Evolutionary conservation across 495 filamentous ascomycete genomes (phyloP).

Genomic region (Usnea hakonensis): DNA sequence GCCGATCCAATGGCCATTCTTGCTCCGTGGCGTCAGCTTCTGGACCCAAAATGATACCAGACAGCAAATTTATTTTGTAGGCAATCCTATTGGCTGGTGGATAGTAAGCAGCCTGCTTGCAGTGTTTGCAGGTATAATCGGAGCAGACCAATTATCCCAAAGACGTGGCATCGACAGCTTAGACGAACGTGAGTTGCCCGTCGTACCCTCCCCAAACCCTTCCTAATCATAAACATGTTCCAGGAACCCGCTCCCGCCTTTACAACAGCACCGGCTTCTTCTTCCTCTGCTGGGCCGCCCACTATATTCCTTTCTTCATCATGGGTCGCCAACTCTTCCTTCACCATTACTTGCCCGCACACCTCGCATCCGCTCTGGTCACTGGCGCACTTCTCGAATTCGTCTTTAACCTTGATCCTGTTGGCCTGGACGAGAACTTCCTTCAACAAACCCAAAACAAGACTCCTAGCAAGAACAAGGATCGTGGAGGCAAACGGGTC

Average conservation of each 20-base stretch:
- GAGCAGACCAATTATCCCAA: conserved; percentile 85
- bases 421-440: conserved; percentile 38
- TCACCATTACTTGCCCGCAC: conserved; percentile 76
- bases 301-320: conserved; percentile 68
- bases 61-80: conserved; percentile 97
- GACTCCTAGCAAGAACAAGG: conserved; percentile 35
- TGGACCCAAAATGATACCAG: conserved; percentile 97
- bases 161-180: conserved; percentile 88
- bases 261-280: conserved; percentile 99
- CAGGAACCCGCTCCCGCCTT: conserved; percentile 81
- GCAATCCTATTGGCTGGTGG: conserved; percentile 98
- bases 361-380: conserved; percentile 86
- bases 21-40: conserved; percentile 94
- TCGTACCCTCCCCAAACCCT: neutral
- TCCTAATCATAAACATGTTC: neutral
- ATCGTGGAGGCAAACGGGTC: conserved; percentile 33
- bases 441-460: conserved; percentile 33
- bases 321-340: conserved; percentile 71
- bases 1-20: conserved; percentile 97
- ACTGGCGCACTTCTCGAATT: conserved; percentile 96
- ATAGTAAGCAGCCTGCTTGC: conserved; percentile 83
- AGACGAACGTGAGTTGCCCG: conserved; percentile 67
- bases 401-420: conserved; percentile 82
- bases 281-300: conserved; percentile 78
- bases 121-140: conserved; percentile 86